These are phyloP conservation scores for Ophiostoma ips DNA, from an alignment of 2,329 filamentous ascomycete genomes.

Conservation along the genomic window DNA sequence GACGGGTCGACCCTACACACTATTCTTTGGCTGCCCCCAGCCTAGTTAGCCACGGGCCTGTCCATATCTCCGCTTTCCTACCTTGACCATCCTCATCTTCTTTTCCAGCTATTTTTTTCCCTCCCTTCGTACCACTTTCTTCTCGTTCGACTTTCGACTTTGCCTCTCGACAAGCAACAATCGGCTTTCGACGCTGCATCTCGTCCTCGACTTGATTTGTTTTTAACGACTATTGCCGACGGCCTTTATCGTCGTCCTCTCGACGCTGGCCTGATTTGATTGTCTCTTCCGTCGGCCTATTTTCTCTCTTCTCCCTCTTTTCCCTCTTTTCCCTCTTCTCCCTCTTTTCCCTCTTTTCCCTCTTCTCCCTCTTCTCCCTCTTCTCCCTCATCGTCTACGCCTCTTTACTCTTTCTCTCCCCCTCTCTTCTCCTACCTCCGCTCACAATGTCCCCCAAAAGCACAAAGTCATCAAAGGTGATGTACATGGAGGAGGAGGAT, in stretches of 20 bases:
- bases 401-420: background rate
- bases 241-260: no score
- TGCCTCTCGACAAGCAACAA: no score
- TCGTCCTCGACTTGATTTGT: no score
- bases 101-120: background rate
- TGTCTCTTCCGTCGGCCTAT: background rate
- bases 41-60: constrained; percentile 3
- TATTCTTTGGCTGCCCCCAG: constrained; percentile 1
- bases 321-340: background rate
- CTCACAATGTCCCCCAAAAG: constrained; percentile 29
- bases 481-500: constrained; percentile 38
- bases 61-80: background rate
- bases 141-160: no score
- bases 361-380: background rate
- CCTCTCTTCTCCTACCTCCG: background rate
- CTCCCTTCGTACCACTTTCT: no score
- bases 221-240: no score
- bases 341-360: background rate
- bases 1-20: background rate
- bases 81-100: background rate
- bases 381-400: background rate
- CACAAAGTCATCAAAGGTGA: constrained; percentile 20
- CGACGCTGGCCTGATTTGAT: background rate
- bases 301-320: background rate
- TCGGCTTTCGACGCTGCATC: no score